phyloP scores from a whole-genome alignment of 805 yeast species.

The Sugiyamaella chiloensis region DNA sequence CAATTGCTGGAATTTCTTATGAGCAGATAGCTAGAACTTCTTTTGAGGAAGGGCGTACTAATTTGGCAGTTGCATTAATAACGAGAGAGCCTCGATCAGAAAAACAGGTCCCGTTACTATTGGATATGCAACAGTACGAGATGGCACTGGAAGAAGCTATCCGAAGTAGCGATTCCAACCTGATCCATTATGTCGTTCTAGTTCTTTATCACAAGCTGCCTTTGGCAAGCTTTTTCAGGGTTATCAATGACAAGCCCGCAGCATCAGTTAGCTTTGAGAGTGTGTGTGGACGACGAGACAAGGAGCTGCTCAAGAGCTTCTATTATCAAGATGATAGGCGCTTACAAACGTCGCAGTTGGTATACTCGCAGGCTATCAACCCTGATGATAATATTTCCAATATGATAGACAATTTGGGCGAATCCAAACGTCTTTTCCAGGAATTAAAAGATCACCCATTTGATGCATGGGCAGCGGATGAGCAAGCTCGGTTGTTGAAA shows the following conservation, averaged over 20 bases:
- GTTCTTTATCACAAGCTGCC: slow-evolving; percentile 54
- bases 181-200: slow-evolving; percentile 55
- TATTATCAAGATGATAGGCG: slow-evolving; percentile 63
- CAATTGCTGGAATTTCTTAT: slow-evolving; percentile 48
- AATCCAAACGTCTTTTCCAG: slow-evolving; percentile 33
- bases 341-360: slow-evolving; percentile 44
- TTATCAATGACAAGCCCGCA: slow-evolving; percentile 48
- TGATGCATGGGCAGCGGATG: slow-evolving; percentile 42
- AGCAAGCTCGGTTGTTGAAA: slow-evolving; percentile 43
- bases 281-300: slow-evolving; percentile 34
- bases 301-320: slow-evolving; percentile 47
- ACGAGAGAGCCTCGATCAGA: slow-evolving; percentile 61
- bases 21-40: slow-evolving; percentile 62
- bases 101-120: slow-evolving; percentile 58
- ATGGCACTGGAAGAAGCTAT: slow-evolving; percentile 66
- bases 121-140: slow-evolving; percentile 70
- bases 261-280: slow-evolving; percentile 42
- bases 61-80: slow-evolving; percentile 63
- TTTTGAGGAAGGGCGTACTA: slow-evolving; percentile 74
- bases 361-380: slow-evolving; percentile 33
- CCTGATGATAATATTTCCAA: slow-evolving; percentile 21
- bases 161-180: slow-evolving; percentile 56
- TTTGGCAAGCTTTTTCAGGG: slow-evolving; percentile 63
- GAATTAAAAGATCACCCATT: slow-evolving; percentile 36
- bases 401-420: slow-evolving; percentile 26